These are phyloP conservation scores for Colletotrichum lindemuthianum DNA, from an alignment of 2,329 filamentous ascomycete genomes.

Conservation along the genomic window DNA sequence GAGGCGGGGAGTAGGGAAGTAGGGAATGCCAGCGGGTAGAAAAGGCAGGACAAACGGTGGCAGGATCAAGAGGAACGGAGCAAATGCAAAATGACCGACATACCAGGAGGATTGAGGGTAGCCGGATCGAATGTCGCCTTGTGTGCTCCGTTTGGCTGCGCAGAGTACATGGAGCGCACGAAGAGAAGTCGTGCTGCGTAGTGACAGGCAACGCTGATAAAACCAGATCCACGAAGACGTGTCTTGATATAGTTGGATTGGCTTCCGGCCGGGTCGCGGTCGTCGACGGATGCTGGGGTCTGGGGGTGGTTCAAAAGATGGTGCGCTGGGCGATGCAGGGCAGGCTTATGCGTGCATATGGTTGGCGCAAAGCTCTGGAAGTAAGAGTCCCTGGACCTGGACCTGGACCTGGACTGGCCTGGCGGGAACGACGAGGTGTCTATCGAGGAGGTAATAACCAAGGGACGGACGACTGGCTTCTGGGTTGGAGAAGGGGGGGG, in stretches of 20 bases:
- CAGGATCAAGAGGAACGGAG: constrained; percentile 39
- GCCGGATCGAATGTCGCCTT: constrained; percentile 93
- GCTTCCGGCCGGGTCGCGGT: constrained; percentile 44
- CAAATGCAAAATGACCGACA: constrained; percentile 42
- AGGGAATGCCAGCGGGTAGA: neutral
- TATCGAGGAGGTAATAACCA: constrained; percentile 16
- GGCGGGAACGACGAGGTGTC: constrained; percentile 18
- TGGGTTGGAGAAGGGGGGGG: neutral
- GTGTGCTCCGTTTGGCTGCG: constrained; percentile 79
- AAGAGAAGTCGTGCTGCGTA: constrained; percentile 45
- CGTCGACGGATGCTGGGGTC: constrained; percentile 41
- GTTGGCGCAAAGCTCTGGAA: constrained; percentile 53
- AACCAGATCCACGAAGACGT: constrained; percentile 64
- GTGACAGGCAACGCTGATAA: constrained; percentile 45
- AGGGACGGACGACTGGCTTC: no score
- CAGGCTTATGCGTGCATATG: constrained; percentile 61
- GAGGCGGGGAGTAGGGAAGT: constrained; percentile 21
- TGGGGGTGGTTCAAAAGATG: constrained; percentile 42
- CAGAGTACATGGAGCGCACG: constrained; percentile 60
- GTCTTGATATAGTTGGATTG: constrained; percentile 70
- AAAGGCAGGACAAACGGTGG: neutral
- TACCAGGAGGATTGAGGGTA: constrained; percentile 83
- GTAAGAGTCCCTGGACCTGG: constrained; percentile 14
- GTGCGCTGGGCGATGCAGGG: constrained; percentile 55
- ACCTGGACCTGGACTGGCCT: neutral